Evolutionary conservation across 2,329 filamentous ascomycete species (phyloP).

Genomic region (Mollisiaceae sp.): DNA sequence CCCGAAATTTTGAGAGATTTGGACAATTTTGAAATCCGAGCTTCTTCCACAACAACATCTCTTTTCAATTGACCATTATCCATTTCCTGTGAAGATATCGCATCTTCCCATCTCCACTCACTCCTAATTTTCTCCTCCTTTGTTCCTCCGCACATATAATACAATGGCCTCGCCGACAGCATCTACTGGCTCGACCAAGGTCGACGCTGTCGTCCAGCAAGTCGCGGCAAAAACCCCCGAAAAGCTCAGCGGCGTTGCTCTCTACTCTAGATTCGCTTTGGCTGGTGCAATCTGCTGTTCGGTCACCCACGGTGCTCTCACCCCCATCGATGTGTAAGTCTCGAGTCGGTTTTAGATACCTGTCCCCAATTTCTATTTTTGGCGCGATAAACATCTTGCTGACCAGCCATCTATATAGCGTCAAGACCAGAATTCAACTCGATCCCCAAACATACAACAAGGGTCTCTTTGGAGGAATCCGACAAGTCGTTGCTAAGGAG

Average conservation of each 20-base stretch:
- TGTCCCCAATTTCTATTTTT: constrained; percentile 14
- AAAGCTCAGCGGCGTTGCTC: constrained; percentile 66
- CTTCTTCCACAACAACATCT: background rate
- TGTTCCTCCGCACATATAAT: constrained; percentile 26
- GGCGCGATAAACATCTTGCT: constrained; percentile 32
- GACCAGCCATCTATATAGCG: constrained; percentile 56
- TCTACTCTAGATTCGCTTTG: constrained; percentile 97
- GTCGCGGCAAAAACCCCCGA: constrained; percentile 42
- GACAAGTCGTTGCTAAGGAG: constrained; percentile 82
- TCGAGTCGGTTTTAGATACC: constrained; percentile 9
- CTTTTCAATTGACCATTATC: constrained; percentile 19
- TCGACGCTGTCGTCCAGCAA: constrained; percentile 42
- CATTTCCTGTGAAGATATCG: constrained; percentile 21
- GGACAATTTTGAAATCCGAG: background rate
- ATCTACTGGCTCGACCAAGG: constrained; percentile 41
- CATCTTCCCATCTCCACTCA: constrained; percentile 37
- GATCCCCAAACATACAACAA: constrained; percentile 88
- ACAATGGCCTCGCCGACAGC: constrained; percentile 36
- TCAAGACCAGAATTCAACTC: constrained; percentile 96
- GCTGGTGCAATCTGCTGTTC: constrained; percentile 98
- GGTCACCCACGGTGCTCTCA: constrained; percentile 94
- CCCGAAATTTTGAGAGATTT: constrained; percentile 6
- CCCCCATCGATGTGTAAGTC: constrained; percentile 99
- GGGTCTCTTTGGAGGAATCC: constrained; percentile 85
- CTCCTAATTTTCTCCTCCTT: constrained; percentile 27